phyloP scores from a whole-genome alignment of 1,284 basidiomycete genomes.

The Melampsora larici-populina region DNA sequence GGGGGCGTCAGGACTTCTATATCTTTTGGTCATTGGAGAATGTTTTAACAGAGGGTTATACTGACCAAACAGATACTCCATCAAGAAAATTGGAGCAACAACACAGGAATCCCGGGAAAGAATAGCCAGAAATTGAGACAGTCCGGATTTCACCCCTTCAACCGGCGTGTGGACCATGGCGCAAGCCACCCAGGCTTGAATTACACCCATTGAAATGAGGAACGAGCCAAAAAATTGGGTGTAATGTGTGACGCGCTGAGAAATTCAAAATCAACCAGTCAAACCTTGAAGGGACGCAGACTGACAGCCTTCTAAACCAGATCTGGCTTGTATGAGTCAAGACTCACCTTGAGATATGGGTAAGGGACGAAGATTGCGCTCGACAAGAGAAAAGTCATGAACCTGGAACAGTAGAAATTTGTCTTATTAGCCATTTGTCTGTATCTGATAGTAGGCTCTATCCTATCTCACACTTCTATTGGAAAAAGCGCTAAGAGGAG shows the following conservation, averaged over 20 bases:
- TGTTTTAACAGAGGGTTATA: neutral
- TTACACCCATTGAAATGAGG: conserved; percentile 38
- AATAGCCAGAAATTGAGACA: conserved; percentile 23
- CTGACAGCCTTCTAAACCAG: neutral
- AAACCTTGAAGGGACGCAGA: neutral
- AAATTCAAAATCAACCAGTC: neutral
- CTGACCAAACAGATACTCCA: conserved; percentile 30
- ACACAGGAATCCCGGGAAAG: conserved; percentile 7
- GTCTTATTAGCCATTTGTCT: neutral
- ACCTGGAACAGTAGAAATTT: neutral
- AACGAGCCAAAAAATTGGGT: conserved; percentile 36
- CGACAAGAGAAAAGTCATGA: conserved; percentile 17
- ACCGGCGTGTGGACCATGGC: conserved; percentile 19
- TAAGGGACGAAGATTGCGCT: conserved; percentile 29
- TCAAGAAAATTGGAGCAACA: conserved; percentile 29
- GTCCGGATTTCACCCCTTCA: conserved; percentile 6
- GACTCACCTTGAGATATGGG: conserved; percentile 34
- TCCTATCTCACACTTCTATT: conserved; percentile 28
- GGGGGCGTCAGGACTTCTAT: neutral
- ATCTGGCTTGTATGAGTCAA: neutral
- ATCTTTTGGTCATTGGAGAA: neutral
- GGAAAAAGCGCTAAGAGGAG: conserved; percentile 17
- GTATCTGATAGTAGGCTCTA: neutral
- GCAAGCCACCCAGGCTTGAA: conserved; percentile 35
- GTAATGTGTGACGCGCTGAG: conserved; percentile 33